Evolutionary conservation across 495 filamentous ascomycete genomes (phyloP).

Genomic region (Baudoinia panamericana): DNA sequence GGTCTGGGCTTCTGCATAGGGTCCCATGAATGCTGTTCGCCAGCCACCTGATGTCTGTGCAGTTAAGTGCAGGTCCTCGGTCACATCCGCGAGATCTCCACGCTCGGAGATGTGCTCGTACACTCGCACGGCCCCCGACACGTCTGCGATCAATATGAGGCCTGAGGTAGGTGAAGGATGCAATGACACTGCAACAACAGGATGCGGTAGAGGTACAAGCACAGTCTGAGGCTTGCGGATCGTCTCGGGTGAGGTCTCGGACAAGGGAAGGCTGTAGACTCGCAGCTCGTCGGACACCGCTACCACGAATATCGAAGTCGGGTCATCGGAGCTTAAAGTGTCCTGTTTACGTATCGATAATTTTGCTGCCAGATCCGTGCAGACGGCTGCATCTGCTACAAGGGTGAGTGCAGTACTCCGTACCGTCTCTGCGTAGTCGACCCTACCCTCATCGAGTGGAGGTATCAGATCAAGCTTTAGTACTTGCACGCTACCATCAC

Average conservation of each 20-base stretch:
- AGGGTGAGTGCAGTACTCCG: too few relatives aligned
- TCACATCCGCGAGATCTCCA: not conserved
- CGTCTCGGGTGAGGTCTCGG: too few relatives aligned
- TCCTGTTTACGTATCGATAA: too few relatives aligned
- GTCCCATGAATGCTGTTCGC: too few relatives aligned
- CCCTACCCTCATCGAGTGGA: not conserved
- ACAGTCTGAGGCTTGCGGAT: too few relatives aligned
- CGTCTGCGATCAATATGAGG: slow-evolving; percentile 52
- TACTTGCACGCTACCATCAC: slow-evolving; percentile 53
- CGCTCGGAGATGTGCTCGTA: slow-evolving; percentile 33
- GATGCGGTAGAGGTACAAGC: slow-evolving; percentile 41
- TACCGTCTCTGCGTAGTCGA: not conserved
- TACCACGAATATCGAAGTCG: slow-evolving; percentile 1
- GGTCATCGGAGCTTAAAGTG: too few relatives aligned
- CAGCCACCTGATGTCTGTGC: too few relatives aligned
- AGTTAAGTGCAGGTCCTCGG: slow-evolving; percentile 1
- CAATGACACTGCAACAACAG: slow-evolving; percentile 56
- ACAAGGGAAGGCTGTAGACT: slow-evolving; percentile 1
- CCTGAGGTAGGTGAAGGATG: slow-evolving; percentile 51
- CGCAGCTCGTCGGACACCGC: not conserved
- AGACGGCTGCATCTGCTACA: too few relatives aligned
- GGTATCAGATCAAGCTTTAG: slow-evolving; percentile 42
- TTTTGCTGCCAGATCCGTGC: too few relatives aligned
- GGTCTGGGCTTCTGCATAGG: too few relatives aligned
- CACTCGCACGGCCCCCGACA: slow-evolving; percentile 56